Base-by-base conservation (phyloP, 495 filamentous ascomycete species). In the Opeltia flavorubescens region DNA sequence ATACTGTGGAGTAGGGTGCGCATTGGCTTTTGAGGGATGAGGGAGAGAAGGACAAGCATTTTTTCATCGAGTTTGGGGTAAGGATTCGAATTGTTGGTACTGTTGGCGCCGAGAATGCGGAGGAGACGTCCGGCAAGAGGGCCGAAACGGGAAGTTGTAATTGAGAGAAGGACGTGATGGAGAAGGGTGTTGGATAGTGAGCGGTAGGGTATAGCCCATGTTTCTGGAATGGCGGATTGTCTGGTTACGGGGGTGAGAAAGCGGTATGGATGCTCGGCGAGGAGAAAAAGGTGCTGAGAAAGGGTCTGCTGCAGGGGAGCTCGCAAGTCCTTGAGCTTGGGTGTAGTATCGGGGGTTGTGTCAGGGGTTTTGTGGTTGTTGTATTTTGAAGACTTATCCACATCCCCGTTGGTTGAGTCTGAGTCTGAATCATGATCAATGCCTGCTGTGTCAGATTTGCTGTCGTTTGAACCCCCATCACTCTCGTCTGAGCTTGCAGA, bases 201-300 rank as follows among this genome's bases (percentile, higher is more conserved):
- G 20, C 71, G 72, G 55, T 88, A 95, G 53, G 88, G 74, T 18
- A 96, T 68, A 9, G 74, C 80, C 84, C 86, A 96, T 71, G n/a
- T 60, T 18, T 81, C 80, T 18, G 60, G 58, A 21, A 58, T 63
- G 12, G 36, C 34, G 18, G 27, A 12, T 1, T 43, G 50, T 25
- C 43, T 27, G n/a, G 46, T 44, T 9, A 61, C 39, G 27, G 59
- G 77, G 13, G 70, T 75, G 31, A 82, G 63, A 55, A 95, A 88
- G 15, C 71, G 66, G 52, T 77, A 75, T 0, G 76, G 77, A 47
- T 86, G 78, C 54, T 86, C 77, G 1, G 78, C 64, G 7, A 99
- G 76, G 13, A 93, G 66, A 20, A 75, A 61, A 13, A 96, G 76
- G 54, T 98, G 91, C 44, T 82, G 76, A 47, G 79, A 72, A n/a